Evolutionary conservation across 768 basidiomycete genomes (phyloP), one percentile per base, ranked within the genome.

Genomic region (Chalciporus pseudorubinellus): DNA sequence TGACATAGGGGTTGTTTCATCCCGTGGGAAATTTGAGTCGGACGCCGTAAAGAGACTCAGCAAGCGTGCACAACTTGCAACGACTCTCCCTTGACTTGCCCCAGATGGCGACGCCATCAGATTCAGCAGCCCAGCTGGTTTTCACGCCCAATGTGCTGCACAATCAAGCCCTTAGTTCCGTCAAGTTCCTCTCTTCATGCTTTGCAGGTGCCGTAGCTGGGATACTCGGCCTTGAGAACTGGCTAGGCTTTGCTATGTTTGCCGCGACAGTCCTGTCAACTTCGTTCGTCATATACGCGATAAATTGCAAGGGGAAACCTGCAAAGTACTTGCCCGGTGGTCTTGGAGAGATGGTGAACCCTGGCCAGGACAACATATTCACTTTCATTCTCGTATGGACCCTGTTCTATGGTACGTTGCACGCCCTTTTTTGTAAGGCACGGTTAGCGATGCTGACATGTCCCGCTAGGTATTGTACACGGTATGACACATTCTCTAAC

Each of bases 351-450:
- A 71, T 95, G 33, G 71, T 85, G 42, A 92, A 87, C 55, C 87
- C 94, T 0, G 92, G 92, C 10, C 89, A 93, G 70, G 94, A 97
- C 69, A 94, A 92, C 57, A 73, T 86, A 16, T 91, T 92, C 62
- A 91, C 92, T 3, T 98, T 95, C 62, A 80, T 98, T 51, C 80
- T 97, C 24, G 86, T 89, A 19, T 98, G 94, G 94, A 98, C 94
- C 31, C 73, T 95, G 49, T 89, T 94, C 67, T 95, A 90, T 67
- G 94, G 90, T 92, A 60, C 52, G 87, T 71, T 13, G 20, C 28
- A 19, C 12, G 24, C 26, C 38, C 47, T 44, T 44, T 24, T 56
- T 29, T 51, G 38, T 41, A 39, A 5, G 19, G 42, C 19, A 16
- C 8, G 3, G 33, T 44, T 51, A 43, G 42, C 46, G 49, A 54